phyloP scores from a whole-genome alignment of 345 rosid genomes.

The Kernera saxatilis region DNA sequence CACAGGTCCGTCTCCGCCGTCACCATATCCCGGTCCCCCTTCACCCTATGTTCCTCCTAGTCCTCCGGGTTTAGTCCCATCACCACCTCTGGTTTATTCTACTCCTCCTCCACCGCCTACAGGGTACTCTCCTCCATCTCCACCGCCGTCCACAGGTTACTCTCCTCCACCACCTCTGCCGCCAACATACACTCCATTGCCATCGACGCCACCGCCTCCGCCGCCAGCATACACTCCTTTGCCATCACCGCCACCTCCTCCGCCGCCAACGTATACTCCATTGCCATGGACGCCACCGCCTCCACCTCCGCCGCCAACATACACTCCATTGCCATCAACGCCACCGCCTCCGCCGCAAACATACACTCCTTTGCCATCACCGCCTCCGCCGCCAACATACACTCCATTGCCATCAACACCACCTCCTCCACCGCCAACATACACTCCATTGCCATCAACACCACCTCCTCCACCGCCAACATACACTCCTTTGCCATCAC shows the following conservation, averaged over 20 bases:
- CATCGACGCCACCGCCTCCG: too few species aligned
- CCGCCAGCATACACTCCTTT: background rate
- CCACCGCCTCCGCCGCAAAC: constrained; percentile 1
- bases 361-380: constrained; percentile 12
- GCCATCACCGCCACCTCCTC: constrained; percentile 19
- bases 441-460: constrained; percentile 21
- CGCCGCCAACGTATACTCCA: constrained; percentile 15
- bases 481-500: constrained; percentile 15
- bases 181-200: background rate
- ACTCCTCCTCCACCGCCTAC: constrained; percentile 34
- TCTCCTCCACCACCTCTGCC: constrained; percentile 31
- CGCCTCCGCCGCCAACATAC: constrained; percentile 30
- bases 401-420: background rate
- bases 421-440: constrained; percentile 37
- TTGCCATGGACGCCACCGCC: too few species aligned
- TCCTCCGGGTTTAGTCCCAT: constrained; percentile 31
- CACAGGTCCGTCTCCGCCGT: constrained; percentile 38
- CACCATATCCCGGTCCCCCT: constrained; percentile 30
- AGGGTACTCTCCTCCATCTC: constrained; percentile 7
- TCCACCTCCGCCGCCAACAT: constrained; percentile 21
- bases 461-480: constrained; percentile 33
- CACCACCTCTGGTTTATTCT: constrained; percentile 21
- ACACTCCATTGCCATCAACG: constrained; percentile 15
- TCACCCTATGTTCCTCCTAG: constrained; percentile 26
- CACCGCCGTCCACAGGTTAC: constrained; percentile 18